Evolutionary conservation across 345 rosid genomes (phyloP).

Genomic region (Camelina neglecta): DNA sequence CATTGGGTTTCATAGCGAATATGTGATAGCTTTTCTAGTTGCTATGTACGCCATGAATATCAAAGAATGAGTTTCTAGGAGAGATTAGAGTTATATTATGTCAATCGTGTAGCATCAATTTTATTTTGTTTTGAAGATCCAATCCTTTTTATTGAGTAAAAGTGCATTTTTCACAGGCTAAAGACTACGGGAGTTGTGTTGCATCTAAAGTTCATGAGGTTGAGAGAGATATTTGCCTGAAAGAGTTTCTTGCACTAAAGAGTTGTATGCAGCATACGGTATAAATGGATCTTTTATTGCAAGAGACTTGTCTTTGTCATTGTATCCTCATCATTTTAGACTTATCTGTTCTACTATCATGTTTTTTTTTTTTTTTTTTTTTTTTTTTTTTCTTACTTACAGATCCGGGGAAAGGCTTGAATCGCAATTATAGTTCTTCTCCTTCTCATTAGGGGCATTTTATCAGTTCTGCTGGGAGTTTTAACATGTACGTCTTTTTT

Average conservation of each 20-base stretch:
- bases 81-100: background rate
- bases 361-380: constrained; percentile 37
- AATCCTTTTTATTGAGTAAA: constrained; percentile 31
- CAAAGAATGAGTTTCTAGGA: background rate
- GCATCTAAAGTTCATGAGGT: constrained; percentile 85
- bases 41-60: background rate
- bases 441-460: constrained; percentile 19
- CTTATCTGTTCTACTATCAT: constrained; percentile 33
- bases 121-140: constrained; percentile 22
- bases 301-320: background rate
- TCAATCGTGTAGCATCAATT: background rate
- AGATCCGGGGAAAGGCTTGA: constrained; percentile 66
- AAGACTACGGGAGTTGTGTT: constrained; percentile 87
- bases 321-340: background rate
- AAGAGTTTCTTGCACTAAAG: constrained; percentile 81
- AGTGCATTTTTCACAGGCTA: constrained; percentile 60
- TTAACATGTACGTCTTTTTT: constrained; percentile 35
- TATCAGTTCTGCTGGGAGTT: background rate
- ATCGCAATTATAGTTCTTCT: background rate
- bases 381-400: constrained; percentile 33
- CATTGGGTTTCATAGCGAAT: background rate
- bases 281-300: constrained; percentile 33
- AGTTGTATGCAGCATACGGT: constrained; percentile 95
- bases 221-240: constrained; percentile 83
- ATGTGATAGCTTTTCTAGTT: constrained; percentile 5